These are phyloP conservation scores for Phanerochaete carnosa DNA, from an alignment of 768 basidiomycete genomes.

Conservation along the genomic window DNA sequence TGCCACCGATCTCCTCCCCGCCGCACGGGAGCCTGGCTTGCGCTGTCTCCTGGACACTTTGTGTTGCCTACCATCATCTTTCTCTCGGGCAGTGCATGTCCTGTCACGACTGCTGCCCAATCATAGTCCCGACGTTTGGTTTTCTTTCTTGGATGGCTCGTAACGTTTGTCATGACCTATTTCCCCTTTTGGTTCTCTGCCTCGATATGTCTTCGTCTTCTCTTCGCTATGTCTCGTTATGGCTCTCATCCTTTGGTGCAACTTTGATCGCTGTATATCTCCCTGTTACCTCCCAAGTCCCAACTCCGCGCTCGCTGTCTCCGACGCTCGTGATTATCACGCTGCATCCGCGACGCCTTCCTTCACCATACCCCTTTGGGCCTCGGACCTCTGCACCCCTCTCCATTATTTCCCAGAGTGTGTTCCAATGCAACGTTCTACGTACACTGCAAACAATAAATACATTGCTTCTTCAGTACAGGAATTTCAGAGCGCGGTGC, in stretches of 20 bases:
- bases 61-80: background rate
- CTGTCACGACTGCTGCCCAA: background rate
- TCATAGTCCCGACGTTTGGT: background rate
- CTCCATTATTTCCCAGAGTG: no score
- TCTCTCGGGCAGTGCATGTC: background rate
- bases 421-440: no score
- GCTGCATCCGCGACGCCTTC: background rate
- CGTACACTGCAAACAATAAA: no score
- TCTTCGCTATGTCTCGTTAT: no score
- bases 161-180: background rate
- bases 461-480: no score
- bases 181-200: background rate
- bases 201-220: no score
- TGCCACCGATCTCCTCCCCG: background rate
- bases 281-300: background rate
- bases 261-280: no score
- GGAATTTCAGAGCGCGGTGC: no score
- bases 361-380: background rate
- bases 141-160: background rate
- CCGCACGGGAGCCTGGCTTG: background rate
- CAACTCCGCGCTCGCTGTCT: background rate
- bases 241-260: background rate
- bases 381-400: no score
- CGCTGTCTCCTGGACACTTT: background rate
- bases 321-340: no score